These are phyloP conservation scores for Paracamarosporium sp. DNA, from an alignment of 2,329 filamentous ascomycete species.

Conservation along the genomic window DNA sequence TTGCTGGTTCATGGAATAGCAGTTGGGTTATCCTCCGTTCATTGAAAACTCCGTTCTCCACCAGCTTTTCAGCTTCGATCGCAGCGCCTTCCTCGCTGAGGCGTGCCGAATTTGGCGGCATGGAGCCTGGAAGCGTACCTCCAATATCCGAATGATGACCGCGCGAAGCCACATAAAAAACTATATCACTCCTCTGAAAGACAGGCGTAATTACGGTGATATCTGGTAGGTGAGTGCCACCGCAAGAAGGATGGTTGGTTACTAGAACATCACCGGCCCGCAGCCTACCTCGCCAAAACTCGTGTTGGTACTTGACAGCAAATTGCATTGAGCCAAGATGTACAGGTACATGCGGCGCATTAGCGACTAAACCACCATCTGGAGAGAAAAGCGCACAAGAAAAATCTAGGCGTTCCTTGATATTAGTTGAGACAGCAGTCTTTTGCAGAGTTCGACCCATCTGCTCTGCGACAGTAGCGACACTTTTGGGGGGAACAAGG, in stretches of 20 bases:
- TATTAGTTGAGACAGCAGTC: slow-evolving; percentile 60
- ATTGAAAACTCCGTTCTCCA: neutral
- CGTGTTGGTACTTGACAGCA: slow-evolving; percentile 48
- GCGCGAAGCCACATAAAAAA: slow-evolving; percentile 46
- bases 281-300: slow-evolving; percentile 41
- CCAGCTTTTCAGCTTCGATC: neutral
- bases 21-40: neutral
- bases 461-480: slow-evolving; percentile 66
- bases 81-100: neutral
- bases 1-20: slow-evolving; percentile 35
- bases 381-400: slow-evolving; percentile 53
- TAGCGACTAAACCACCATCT: slow-evolving; percentile 49
- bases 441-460: slow-evolving; percentile 66
- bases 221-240: slow-evolving; percentile 52
- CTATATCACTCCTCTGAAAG: slow-evolving; percentile 29
- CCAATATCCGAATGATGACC: slow-evolving; percentile 42
- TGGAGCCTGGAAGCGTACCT: neutral
- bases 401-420: slow-evolving; percentile 52
- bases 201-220: slow-evolving; percentile 53
- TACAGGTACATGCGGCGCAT: slow-evolving; percentile 51
- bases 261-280: slow-evolving; percentile 50
- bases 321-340: slow-evolving; percentile 53
- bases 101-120: neutral
- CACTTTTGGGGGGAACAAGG: slow-evolving; percentile 49
- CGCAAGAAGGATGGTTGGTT: slow-evolving; percentile 50